Conservation (phyloP, 78 protist genomes). For the Emiliania huxleyi region DNA sequence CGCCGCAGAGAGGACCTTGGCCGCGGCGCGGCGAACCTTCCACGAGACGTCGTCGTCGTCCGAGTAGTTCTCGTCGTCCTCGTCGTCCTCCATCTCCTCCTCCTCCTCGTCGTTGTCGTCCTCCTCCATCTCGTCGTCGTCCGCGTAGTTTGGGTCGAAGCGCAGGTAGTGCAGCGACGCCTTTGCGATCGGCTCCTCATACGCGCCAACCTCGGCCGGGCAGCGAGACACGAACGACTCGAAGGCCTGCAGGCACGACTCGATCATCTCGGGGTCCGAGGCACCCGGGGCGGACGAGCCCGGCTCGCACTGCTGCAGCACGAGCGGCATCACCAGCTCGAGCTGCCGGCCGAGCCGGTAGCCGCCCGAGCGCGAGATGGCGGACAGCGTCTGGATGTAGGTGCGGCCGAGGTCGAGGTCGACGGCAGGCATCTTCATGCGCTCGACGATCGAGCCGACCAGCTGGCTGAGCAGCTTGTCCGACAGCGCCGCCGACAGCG, state of each 20-base stretch:
- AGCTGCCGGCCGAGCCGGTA: conserved; percentile 3
- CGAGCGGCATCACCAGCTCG: conserved; percentile 32
- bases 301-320: neutral
- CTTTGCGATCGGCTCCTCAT: conserved; percentile 32
- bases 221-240: conserved; percentile 70
- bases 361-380: conserved; percentile 20
- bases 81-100: conserved; percentile 55
- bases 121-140: neutral
- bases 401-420: conserved; percentile 9
- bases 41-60: conserved; percentile 92
- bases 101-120: conserved; percentile 53
- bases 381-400: conserved; percentile 32
- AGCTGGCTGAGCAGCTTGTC: neutral
- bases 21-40: conserved; percentile 80
- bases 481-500: neutral
- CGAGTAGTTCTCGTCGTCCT: conserved; percentile 67
- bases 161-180: conserved; percentile 47
- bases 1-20: conserved; percentile 72
- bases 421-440: neutral
- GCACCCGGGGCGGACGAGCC: conserved; percentile 33
- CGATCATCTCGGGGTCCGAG: conserved; percentile 66
- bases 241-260: conserved; percentile 78
- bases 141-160: conserved; percentile 87
- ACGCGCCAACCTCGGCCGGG: conserved; percentile 57
- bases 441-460: neutral